phyloP scores from a whole-genome alignment of 2,329 filamentous ascomycete species.

The Beauveria rudraprayagi region DNA sequence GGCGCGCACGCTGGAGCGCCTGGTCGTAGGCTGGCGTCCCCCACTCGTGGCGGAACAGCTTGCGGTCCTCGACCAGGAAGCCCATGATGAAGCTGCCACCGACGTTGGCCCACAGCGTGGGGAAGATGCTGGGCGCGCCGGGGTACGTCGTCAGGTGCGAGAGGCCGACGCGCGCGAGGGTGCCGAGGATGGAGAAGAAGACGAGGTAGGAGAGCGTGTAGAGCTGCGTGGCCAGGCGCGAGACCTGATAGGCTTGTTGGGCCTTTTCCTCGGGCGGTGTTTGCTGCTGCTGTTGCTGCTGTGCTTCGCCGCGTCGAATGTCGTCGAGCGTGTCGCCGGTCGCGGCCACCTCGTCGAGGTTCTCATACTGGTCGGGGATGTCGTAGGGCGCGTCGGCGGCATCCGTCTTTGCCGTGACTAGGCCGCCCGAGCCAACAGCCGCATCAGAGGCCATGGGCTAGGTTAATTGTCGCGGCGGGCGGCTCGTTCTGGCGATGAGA shows the following conservation, averaged over 20 bases:
- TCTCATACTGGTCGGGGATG: conserved; percentile 29
- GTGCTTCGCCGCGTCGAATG: not conserved
- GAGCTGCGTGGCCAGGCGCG: conserved; percentile 46
- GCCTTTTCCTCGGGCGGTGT: not conserved
- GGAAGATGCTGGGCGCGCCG: conserved; percentile 64
- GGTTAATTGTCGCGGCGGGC: not conserved
- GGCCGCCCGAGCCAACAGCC: not conserved
- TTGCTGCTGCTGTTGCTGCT: not conserved
- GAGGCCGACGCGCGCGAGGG: conserved; percentile 72
- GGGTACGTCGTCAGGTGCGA: conserved; percentile 74
- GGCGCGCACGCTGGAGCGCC: conserved; percentile 21
- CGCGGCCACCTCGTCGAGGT: conserved; percentile 32
- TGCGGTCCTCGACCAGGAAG: conserved; percentile 71
- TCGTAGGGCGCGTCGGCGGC: conserved; percentile 18
- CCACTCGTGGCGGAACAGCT: conserved; percentile 64
- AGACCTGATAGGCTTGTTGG: conserved; percentile 24
- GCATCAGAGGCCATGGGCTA: not conserved
- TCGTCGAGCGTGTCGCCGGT: conserved; percentile 11
- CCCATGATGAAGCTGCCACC: conserved; percentile 76
- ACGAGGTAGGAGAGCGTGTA: conserved; percentile 77
- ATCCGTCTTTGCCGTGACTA: not conserved
- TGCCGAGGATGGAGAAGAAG: conserved; percentile 78
- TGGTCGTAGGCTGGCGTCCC: conserved; percentile 36
- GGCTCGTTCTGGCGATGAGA: not conserved
- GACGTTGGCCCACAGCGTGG: conserved; percentile 82